Base-by-base conservation (phyloP, 2,329 filamentous ascomycete genomes). In the Xylariomycetidae sp. region DNA sequence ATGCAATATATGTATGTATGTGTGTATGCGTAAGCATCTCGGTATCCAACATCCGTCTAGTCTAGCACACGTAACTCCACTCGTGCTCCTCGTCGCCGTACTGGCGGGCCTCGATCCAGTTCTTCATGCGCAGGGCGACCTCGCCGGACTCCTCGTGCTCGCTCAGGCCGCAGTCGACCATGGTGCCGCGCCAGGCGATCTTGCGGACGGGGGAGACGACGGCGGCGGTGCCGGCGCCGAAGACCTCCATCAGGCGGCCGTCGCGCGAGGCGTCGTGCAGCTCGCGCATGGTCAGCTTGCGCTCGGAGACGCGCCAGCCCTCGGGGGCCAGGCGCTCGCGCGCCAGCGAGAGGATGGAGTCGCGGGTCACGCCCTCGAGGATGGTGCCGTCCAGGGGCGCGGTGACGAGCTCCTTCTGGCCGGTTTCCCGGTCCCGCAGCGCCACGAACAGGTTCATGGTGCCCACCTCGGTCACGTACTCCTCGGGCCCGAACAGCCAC, bases 361-460 rank as follows among this genome's bases (percentile, higher is more conserved):
- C 90, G 47, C 92, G 74, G 9, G 89, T 95, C 6, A 98, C 88
- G 51, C 92, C 92, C 63, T 93, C 87, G 28, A 98, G 74, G 47
- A 98, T 98, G 19, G 90, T 98, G 31, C 92, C 92, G 59, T 98
- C 92, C 10, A 98, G 74, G 16, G 92, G 92, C 23, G 90, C 87
- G n/a, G 92, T 98, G 52, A 95, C 61, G 33, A 98, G 76, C 68
- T 95, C 89, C 56, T 89, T 90, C 65, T 89, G 76, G 6, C 90
- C 92, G 10, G 87, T 92, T 60, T 85, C 73, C 71, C 85, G 85
- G 68, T 93, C 79, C 65, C 79, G 79, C 50, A 96, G 65, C 25
- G 84, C 89, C 19, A 83, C 82, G 54, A 96, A 98, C 59, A 98
- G 79, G 66, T 98, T 98, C 92, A 98, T 98, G 37, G 92, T 96